Base-by-base conservation (phyloP, 768 basidiomycete genomes). In the Paxillus ammoniavirescens region DNA sequence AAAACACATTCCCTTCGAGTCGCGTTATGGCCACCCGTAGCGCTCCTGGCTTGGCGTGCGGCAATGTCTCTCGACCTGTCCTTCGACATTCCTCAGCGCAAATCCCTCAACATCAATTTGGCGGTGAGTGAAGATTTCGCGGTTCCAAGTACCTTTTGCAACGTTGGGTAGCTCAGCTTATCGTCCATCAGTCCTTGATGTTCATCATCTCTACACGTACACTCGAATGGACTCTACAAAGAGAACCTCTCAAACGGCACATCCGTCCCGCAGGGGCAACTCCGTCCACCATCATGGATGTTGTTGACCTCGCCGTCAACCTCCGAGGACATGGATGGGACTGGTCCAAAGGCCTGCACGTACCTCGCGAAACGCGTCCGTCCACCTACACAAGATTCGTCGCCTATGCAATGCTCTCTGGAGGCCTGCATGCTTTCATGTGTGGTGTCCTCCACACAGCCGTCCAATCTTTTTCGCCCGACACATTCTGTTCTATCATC, bases 271-370 rank as follows among this genome's bases (percentile, higher is more conserved):
- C 21, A 4, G 37, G 38, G 10, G 2, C 12, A 8, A 47, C 30
- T 18, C 43, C 35, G 12, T 35, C 43, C 4, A 36, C 42, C 48
- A 8, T 53, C 17, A 23, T 55, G 33, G 76, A 86, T 55, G 76
- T 79, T 1, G 59, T 75, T 14, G 82, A 86, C 51, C 72, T 87
- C 23, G 57, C 58, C 15, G 69, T 70, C 60, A 82, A 77, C 54
- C 61, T 81, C n/a, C 81, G 85, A 15, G 85, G 84, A 5, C 61
- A 73, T 47, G 82, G 80, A 17, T 87, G 85, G 84, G 70, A 77
- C 45, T 85, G 82, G 78, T 80, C 81, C 2, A 57, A 66, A 23
- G 52, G 58, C 21, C 23, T 60, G 12, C 55, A 60, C 41, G 30
- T 66, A 8, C 61, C 68, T 12, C 63, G 57, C 14, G 77, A 79